Conservation (phyloP, 2,329 filamentous ascomycete genomes). For the Capronia epimyces region DNA sequence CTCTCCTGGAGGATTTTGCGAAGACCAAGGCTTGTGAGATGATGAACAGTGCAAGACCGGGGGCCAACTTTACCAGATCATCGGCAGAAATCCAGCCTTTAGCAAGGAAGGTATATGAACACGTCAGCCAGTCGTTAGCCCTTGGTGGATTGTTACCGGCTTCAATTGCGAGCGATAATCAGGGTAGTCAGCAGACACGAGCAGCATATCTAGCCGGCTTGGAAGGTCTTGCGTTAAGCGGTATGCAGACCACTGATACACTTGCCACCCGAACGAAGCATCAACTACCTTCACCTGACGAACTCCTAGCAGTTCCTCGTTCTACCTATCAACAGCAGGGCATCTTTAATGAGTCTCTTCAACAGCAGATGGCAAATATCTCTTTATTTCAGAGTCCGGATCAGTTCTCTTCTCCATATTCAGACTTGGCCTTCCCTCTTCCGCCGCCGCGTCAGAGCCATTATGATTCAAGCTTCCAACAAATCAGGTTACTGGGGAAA, state of each 20-base stretch:
- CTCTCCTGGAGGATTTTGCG: constrained; percentile 44
- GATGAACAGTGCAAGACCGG: constrained; percentile 37
- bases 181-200: constrained; percentile 12
- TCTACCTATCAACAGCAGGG: constrained; percentile 6
- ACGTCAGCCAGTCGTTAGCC: constrained; percentile 41
- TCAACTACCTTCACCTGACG: constrained; percentile 13
- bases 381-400: constrained; percentile 9
- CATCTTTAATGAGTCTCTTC: constrained; percentile 11
- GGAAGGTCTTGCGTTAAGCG: constrained; percentile 37
- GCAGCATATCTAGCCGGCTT: constrained; percentile 40
- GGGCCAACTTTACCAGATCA: constrained; percentile 37
- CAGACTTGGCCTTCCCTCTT: constrained; percentile 25
- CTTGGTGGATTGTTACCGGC: constrained; percentile 39
- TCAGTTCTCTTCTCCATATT: constrained; percentile 19
- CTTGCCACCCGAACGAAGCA: background rate
- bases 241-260: constrained; percentile 35
- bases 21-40: constrained; percentile 41
- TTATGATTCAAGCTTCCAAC: constrained; percentile 49
- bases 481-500: constrained; percentile 54
- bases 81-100: constrained; percentile 41
- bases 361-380: constrained; percentile 24
- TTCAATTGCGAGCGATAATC: constrained; percentile 37
- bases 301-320: constrained; percentile 6
- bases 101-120: constrained; percentile 39
- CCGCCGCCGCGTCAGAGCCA: constrained; percentile 35